Conservation (phyloP, 371 early-diverging fungal genomes). For the Basidiobolus heterosporus region DNA sequence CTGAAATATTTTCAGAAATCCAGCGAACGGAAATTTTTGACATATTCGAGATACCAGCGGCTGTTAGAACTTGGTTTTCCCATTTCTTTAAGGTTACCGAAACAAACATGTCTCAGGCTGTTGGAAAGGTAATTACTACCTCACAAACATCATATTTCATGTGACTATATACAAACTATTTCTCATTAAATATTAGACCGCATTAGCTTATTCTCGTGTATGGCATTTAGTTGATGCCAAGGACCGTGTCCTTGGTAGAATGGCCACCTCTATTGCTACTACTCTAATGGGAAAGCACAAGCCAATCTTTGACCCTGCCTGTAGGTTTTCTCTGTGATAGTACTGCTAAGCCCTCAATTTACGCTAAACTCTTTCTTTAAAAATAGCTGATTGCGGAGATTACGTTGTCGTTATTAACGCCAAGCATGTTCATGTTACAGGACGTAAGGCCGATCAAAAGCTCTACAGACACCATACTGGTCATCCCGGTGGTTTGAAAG, state of each 20-base stretch:
- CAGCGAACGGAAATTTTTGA: too few relatives aligned
- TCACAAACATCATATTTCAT: not conserved
- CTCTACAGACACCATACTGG: slow-evolving; percentile 79
- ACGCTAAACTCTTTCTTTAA: not conserved
- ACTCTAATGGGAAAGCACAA: slow-evolving; percentile 95
- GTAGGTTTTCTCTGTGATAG: slow-evolving; percentile 20
- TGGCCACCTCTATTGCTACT: slow-evolving; percentile 76
- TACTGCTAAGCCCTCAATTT: not conserved
- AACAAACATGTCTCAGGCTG: slow-evolving; percentile 23
- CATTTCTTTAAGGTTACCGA: not conserved
- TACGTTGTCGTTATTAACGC: slow-evolving; percentile 95
- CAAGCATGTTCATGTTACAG: slow-evolving; percentile 61
- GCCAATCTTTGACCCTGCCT: slow-evolving; percentile 83
- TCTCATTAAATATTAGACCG: slow-evolving; percentile 38
- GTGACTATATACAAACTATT: not conserved
- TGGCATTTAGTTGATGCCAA: slow-evolving; percentile 94
- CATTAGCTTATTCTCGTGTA: slow-evolving; percentile 78
- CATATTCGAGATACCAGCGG: too few relatives aligned
- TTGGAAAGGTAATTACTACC: slow-evolving; percentile 18
- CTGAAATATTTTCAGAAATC: too few relatives aligned
- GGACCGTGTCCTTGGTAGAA: slow-evolving; percentile 73
- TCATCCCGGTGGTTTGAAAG: slow-evolving; percentile 82
- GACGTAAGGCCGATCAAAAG: slow-evolving; percentile 77
- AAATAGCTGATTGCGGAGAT: slow-evolving; percentile 85
- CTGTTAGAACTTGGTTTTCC: not conserved